A percentile compares a stretch with the other conserved stretches of the same genome.
Conservation (phyloP, 441 rosid species). For the Populus trichocarpa region DNA sequence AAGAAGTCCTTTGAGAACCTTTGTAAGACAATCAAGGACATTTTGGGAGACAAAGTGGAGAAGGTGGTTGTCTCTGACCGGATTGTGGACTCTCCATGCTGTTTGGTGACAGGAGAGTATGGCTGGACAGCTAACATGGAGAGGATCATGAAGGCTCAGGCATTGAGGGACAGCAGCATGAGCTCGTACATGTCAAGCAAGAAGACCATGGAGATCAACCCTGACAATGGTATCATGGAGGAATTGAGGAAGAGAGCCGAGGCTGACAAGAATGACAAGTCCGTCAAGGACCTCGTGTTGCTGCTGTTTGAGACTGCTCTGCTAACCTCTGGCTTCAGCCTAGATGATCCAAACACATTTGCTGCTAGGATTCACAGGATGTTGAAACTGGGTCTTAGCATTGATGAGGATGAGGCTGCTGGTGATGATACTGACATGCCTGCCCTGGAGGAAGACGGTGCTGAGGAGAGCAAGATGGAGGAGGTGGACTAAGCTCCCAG, state of each 20-base stretch:
- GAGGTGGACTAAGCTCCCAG: slow-evolving; percentile 49
- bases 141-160: slow-evolving; percentile 35
- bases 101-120: too few relatives aligned
- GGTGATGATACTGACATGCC: slow-evolving; percentile 75
- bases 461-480: slow-evolving; percentile 92
- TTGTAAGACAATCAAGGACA: too few relatives aligned
- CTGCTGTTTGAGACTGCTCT: slow-evolving; percentile 73
- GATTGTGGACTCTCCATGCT: too few relatives aligned
- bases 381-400: slow-evolving; percentile 72
- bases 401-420: slow-evolving; percentile 44
- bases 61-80: too few relatives aligned
- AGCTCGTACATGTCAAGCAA: slow-evolving; percentile 82
- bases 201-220: slow-evolving; percentile 90
- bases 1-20: too few relatives aligned
- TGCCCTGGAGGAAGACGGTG: slow-evolving; percentile 63
- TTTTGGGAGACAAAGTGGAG: too few relatives aligned
- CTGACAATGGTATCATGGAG: slow-evolving; percentile 81
- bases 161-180: slow-evolving; percentile 80
- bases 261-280: slow-evolving; percentile 68
- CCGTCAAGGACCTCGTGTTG: slow-evolving; percentile 64
- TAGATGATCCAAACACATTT: slow-evolving; percentile 76
- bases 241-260: slow-evolving; percentile 84
- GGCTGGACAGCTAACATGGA: too few relatives aligned
- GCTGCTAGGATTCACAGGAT: slow-evolving; percentile 76
- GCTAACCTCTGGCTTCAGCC: slow-evolving; percentile 69